phyloP scores from a whole-genome alignment of 441 rosid species.

The Adansonia gregorii region DNA sequence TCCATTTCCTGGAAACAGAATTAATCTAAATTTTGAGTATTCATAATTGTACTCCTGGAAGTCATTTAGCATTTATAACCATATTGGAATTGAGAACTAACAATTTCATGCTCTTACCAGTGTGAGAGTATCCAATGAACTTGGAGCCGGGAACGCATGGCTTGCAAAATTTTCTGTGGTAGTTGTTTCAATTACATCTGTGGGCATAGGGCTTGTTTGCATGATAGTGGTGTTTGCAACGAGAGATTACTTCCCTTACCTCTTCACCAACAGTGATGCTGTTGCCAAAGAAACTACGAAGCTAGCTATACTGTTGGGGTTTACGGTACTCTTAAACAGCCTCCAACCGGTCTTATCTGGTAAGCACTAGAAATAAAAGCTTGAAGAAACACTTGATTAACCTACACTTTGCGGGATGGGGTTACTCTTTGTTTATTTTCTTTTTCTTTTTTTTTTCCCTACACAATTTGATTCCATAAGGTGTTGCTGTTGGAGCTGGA shows the following conservation, averaged over 20 bases:
- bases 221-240: conserved; percentile 63
- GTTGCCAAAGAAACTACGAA: conserved; percentile 82
- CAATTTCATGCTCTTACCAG: conserved; percentile 40
- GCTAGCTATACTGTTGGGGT: conserved; percentile 59
- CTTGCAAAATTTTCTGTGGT: conserved; percentile 67
- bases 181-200: conserved; percentile 77
- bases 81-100: conserved; percentile 13
- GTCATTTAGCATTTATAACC: too few species aligned
- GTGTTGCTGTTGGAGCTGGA: conserved; percentile 92
- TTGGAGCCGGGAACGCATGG: conserved; percentile 74
- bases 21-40: neutral
- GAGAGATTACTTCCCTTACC: conserved; percentile 68
- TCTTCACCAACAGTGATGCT: conserved; percentile 72
- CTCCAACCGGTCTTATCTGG: conserved; percentile 93
- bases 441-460: too few species aligned
- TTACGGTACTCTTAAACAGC: conserved; percentile 80
- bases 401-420: too few species aligned
- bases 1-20: neutral
- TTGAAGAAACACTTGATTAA: too few species aligned
- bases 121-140: conserved; percentile 89
- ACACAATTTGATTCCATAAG: conserved; percentile 32
- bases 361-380: conserved; percentile 24
- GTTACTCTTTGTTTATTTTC: too few species aligned
- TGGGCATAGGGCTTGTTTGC: conserved; percentile 58
- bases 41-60: too few species aligned